Evolutionary conservation across 352 stramenopile species (phyloP), one percentile per base, ranked within the genome.

Genomic region (Ophiocytium majus): DNA sequence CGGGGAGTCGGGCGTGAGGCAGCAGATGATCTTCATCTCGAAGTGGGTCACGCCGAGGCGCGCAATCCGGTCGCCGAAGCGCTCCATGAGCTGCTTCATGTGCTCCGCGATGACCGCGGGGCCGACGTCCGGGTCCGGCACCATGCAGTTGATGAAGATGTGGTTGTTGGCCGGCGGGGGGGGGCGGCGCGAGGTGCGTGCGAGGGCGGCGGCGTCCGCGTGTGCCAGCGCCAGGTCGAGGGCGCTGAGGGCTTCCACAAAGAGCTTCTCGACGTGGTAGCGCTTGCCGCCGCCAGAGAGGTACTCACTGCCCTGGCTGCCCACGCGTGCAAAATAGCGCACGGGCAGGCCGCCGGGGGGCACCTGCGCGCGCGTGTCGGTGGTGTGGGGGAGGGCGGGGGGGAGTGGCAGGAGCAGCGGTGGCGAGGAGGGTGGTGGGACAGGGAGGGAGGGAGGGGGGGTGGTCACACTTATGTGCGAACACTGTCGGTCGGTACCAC

Each of bases 121-220:
- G 87, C 98, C 93, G 50, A 99, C 92, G 19, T 94, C 89, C 63
- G 95, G 94, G 0, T 97, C 93, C 79, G 96, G 93, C 10, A 95
- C 94, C 50, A 99, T 92, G 50, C 99, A 94, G 91, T 99, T 99
- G 63, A 99, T 92, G 89, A 99, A 99, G 33, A 99, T 93, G 92
- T 99, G 97, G 91, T 99, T 99, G 91, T 99, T 98, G 85, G 94
- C 94, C 17, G 78, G 80, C 1, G 82, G 64, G 10, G 63, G 63
- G 9, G 35, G 33, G 43, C 74, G 10, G 23, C 37, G 32, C 34
- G 66, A 71, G 79, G 86, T 86, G 50, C 93, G 82, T 23, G 88
- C 89, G 31, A 85, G 93, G 82, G 93, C 92, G 10, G 94, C 82
- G 35, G 83, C 85, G 23, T 92, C 87, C 19, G 92, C 90, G 79